A percentile compares a stretch with the other conserved stretches of the same genome.
Conservation (phyloP, 78 protist genomes). For the Tieghemostelium lacteum region DNA sequence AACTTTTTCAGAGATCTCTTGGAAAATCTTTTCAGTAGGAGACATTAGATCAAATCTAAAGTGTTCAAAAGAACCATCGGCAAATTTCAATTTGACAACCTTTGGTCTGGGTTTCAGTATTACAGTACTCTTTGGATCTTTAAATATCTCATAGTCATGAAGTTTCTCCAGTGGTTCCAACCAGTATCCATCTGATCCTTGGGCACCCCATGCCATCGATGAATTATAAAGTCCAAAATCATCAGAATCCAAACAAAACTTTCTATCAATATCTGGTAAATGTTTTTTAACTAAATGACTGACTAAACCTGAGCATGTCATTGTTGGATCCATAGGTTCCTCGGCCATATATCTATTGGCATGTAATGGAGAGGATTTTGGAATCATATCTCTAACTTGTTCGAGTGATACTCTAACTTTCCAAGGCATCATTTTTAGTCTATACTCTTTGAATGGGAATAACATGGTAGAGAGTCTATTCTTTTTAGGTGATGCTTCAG, state of each 20-base stretch:
- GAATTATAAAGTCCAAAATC: slow-evolving; percentile 51
- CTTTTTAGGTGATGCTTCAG: background rate
- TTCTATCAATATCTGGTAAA: slow-evolving; percentile 16
- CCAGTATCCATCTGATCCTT: slow-evolving; percentile 40
- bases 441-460: slow-evolving; percentile 32
- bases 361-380: background rate
- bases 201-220: background rate
- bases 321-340: slow-evolving; percentile 78
- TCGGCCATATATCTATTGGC: slow-evolving; percentile 14
- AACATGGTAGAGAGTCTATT: background rate
- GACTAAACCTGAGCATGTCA: slow-evolving; percentile 70
- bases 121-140: slow-evolving; percentile 57
- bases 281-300: slow-evolving; percentile 25
- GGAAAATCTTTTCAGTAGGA: slow-evolving; percentile 54
- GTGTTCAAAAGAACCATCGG: slow-evolving; percentile 56
- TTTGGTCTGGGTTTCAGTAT: slow-evolving; percentile 10
- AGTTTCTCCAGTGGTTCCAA: slow-evolving; percentile 71
- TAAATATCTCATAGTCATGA: slow-evolving; percentile 50
- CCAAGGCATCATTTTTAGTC: slow-evolving; percentile 73
- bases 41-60: slow-evolving; percentile 36
- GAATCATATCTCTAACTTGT: slow-evolving; percentile 41
- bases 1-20: slow-evolving; percentile 67
- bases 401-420: slow-evolving; percentile 32
- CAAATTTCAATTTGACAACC: slow-evolving; percentile 65
- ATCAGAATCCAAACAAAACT: slow-evolving; percentile 45